Evolutionary conservation across 2,329 filamentous ascomycete genomes (phyloP), one percentile per base, ranked within the genome.

Genomic region (Sporothrix pallida): DNA sequence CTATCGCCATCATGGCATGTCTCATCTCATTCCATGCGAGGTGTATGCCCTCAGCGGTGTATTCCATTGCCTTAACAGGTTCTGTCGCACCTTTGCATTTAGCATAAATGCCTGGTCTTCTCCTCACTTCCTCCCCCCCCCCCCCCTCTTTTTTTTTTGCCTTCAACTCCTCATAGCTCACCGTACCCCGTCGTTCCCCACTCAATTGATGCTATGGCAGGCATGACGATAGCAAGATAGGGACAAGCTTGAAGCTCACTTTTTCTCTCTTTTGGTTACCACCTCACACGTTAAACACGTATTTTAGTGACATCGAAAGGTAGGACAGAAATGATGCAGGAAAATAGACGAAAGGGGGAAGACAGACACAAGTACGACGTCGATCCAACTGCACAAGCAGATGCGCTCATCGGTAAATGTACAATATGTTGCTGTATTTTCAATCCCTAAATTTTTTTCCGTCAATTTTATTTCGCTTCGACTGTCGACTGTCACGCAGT

Each of bases 31-130:
- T 67, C 15, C 44, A 23, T 68, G 31, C 7, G 31, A 37, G 31
- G 4, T 37, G 31, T 37, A 37, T 37, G 13, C 63, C n/a, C 23
- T 15, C 17, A n/a, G n/a, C 20, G 20, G 13, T 3, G 3, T 15
- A 31, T 31, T n/a, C 17, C 4, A 37, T 31, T 23, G 23, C 67
- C 67, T 69, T 17, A 44, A n/a, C 70, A 13, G 44, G 26, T 65
- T 37, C 70, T 65, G 58, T 65, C 46, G 26, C 70, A 65, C 46
- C 70, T 72, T 50, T 72, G 70, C 46, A 72, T 65, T 65, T 54
- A 72, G 70, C 70, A 72, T 72, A 65, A 65, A 72, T 72, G 8
- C 60, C 62, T 58, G n/a, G 42, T 71, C 46, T 67, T 56, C 70
- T 50, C 50, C 62, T 72, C 50, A 67, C 31, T 58, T 31, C 17